Base-by-base conservation (phyloP, 257 asterid genomes). In the Gentiana dahurica region DNA sequence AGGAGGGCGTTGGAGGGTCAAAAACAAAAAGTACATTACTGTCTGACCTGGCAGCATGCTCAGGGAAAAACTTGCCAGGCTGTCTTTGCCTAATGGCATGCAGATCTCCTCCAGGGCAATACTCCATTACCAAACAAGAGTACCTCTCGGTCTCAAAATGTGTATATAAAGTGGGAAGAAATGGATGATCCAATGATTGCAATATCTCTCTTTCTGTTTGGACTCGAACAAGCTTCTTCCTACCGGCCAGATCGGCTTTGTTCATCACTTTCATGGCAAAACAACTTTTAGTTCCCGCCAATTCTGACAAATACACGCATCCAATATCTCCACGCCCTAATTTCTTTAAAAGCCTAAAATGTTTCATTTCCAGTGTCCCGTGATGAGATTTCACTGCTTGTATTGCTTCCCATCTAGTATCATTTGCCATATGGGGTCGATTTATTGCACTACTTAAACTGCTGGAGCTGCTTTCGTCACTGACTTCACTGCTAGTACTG, bases 221-320 rank as follows among this genome's bases (percentile, higher is more conserved):
- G 65, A 85, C 79, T 65, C 88, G 63, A 32, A 78, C 72, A 43
- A 81, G 82, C 65, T 81, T 81, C 75, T 81, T 78, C 58, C 88
- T 59, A 65, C 82, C 68, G 35, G 66, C 88, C 62, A 81, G 57
- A 63, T 76, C 67, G 45, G 75, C 73, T 75, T 81, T 81, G 55
- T 81, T 75, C 88, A 81, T 81, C 71, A 81, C 85, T 73, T 81
- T 81, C 85, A 81, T 75, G 55, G 88, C 88, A 81, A 81, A 81
- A 71, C 66, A 73, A 68, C 73, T 63, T 68, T 72, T 71, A 12
- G 85, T 78, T 36, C 88, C 88, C n/a, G 24, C 65, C 70, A 81
- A 67, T 65, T 78, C 88, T 4, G 85, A 64, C 53, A 81, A 71
- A 71, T 78, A 75, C 52, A 81, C 88, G 51, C 70, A 75, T 6